phyloP scores from a whole-genome alignment of 176 grass and related monocot species.

The Alopecurus myosuroides region DNA sequence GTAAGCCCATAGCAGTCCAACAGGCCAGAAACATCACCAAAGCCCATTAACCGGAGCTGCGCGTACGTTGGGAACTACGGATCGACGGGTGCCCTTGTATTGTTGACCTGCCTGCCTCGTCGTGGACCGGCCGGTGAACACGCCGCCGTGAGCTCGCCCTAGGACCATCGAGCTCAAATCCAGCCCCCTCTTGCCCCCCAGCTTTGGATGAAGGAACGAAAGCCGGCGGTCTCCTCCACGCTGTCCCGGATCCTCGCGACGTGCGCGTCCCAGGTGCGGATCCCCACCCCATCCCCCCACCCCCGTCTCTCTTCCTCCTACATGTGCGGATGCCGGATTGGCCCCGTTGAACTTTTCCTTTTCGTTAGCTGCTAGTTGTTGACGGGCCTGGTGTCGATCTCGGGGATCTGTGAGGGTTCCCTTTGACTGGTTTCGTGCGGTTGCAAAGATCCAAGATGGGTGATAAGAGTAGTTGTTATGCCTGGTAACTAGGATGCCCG shows the following conservation, averaged over 20 bases:
- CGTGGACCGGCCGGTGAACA: background rate
- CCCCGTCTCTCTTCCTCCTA: background rate
- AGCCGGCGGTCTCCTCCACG: constrained; percentile 18
- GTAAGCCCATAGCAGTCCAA: no score
- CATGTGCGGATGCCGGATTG: background rate
- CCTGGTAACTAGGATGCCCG: no score
- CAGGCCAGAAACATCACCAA: no score
- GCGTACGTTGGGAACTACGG: no score
- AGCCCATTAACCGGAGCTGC: no score
- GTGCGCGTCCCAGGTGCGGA: constrained; percentile 52
- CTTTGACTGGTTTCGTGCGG: background rate
- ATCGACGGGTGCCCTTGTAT: no score
- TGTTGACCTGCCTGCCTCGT: background rate
- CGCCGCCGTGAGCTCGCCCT: background rate
- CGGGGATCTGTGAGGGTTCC: background rate
- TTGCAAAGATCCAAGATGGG: background rate
- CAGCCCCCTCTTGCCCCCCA: background rate
- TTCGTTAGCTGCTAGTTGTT: background rate
- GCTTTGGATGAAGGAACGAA: constrained; percentile 53
- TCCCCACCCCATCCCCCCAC: background rate
- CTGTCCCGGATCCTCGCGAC: constrained; percentile 42
- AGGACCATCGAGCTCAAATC: background rate
- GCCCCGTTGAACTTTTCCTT: background rate
- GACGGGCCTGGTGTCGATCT: background rate
- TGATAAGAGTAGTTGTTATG: no score